phyloP scores from a whole-genome alignment of 2,329 filamentous ascomycete species.

The Trichoderma sp. region DNA sequence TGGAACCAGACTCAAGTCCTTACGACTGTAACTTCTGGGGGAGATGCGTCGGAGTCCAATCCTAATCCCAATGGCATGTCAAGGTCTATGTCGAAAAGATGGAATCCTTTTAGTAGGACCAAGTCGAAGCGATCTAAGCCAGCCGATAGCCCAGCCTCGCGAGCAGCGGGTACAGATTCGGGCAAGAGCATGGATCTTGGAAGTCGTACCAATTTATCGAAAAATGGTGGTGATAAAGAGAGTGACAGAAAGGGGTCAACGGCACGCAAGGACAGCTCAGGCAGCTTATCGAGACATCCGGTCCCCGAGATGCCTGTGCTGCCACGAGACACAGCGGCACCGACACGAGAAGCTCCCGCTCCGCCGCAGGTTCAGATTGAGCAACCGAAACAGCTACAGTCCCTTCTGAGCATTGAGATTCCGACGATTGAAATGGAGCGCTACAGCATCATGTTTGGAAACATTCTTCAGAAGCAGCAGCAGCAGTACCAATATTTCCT shows the following conservation, averaged over 20 bases:
- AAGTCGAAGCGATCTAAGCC: slow-evolving; percentile 34
- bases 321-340: not conserved
- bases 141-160: not conserved
- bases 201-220: not conserved
- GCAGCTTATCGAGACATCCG: not conserved
- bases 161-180: not conserved
- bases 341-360: not conserved
- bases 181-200: not conserved
- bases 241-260: not conserved
- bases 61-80: slow-evolving; percentile 23
- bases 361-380: not conserved
- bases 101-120: slow-evolving; percentile 55
- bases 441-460: slow-evolving; percentile 91
- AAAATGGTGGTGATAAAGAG: not conserved
- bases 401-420: slow-evolving; percentile 71
- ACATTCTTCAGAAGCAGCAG: slow-evolving; percentile 55
- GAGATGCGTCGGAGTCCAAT: slow-evolving; percentile 21
- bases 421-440: slow-evolving; percentile 78
- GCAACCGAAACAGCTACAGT: slow-evolving; percentile 13
- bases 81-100: slow-evolving; percentile 53
- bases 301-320: not conserved
- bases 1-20: slow-evolving; percentile 29
- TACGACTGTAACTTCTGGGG: slow-evolving; percentile 27
- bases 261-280: not conserved
- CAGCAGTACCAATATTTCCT: not conserved